These are phyloP conservation scores for Trichoderma sp. DNA, from an alignment of 2,329 filamentous ascomycete species.

Conservation along the genomic window DNA sequence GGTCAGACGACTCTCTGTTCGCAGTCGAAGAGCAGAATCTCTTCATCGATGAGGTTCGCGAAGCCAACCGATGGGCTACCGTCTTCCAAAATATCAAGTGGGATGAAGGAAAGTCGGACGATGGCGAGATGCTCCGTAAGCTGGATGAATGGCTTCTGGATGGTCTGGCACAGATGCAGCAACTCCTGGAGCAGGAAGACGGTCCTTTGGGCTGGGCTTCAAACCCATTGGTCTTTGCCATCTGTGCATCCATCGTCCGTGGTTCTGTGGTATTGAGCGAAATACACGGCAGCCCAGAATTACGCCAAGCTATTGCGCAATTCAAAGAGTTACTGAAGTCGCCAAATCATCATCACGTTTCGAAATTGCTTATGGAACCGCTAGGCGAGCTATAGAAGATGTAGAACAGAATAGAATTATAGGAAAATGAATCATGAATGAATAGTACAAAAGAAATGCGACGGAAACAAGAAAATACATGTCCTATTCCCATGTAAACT, in stretches of 20 bases:
- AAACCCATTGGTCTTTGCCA: slow-evolving; percentile 65
- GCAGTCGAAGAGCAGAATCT: slow-evolving; percentile 90
- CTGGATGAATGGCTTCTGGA: slow-evolving; percentile 50
- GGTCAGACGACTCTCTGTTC: slow-evolving; percentile 71
- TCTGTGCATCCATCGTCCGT: slow-evolving; percentile 54
- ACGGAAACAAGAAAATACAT: not conserved
- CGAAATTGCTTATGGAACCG: slow-evolving; percentile 34
- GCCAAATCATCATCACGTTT: slow-evolving; percentile 29
- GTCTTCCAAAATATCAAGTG: slow-evolving; percentile 44
- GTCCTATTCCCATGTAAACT: not conserved
- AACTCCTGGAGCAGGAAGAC: slow-evolving; percentile 52
- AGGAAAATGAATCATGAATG: not conserved
- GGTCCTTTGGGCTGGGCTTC: slow-evolving; percentile 74
- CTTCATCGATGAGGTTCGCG: slow-evolving; percentile 81
- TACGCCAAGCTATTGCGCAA: slow-evolving; percentile 26
- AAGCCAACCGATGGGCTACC: slow-evolving; percentile 68
- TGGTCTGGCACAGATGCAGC: slow-evolving; percentile 46
- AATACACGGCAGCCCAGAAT: slow-evolving; percentile 2
- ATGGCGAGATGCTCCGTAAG: slow-evolving; percentile 29
- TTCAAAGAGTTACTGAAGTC: slow-evolving; percentile 16
- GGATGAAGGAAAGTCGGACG: slow-evolving; percentile 23
- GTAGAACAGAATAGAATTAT: not conserved
- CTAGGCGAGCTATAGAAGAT: not conserved
- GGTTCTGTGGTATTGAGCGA: slow-evolving; percentile 41
- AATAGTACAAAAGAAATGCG: not conserved